A percentile compares a stretch with the other conserved stretches of the same genome.
These are phyloP conservation scores for Leishmania arabica DNA, from an alignment of 208 protist genomes.

Conservation along the genomic window DNA sequence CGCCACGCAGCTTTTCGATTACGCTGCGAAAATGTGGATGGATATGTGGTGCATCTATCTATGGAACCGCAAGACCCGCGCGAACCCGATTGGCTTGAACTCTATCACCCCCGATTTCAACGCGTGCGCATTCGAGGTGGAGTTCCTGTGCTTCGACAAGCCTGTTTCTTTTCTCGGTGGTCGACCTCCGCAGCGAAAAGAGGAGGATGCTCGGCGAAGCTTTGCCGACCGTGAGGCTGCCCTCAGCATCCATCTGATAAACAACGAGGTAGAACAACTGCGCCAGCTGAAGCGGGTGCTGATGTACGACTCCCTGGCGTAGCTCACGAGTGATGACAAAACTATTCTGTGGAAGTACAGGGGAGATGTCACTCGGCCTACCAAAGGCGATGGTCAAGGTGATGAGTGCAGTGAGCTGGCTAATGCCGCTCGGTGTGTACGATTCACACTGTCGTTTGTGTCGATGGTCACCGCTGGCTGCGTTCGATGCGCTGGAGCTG, in stretches of 20 bases:
- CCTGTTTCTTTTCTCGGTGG: constrained; percentile 58
- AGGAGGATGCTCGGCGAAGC: constrained; percentile 21
- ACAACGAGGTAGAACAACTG: constrained; percentile 60
- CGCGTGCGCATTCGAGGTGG: constrained; percentile 33
- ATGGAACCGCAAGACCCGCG: constrained; percentile 42
- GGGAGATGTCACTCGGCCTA: constrained; percentile 41
- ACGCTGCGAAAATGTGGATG: constrained; percentile 42
- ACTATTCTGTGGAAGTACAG: constrained; percentile 74
- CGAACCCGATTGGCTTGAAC: constrained; percentile 44
- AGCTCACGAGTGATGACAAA: constrained; percentile 62
- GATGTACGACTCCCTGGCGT: constrained; percentile 58
- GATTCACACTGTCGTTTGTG: constrained; percentile 54
- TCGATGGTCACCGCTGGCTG: constrained; percentile 48
- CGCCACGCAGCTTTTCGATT: constrained; percentile 59
- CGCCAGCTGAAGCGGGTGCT: constrained; percentile 59
- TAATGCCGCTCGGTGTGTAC: constrained; percentile 65
- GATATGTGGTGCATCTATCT: constrained; percentile 36
- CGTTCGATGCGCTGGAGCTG: constrained; percentile 81
- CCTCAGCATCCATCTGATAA: constrained; percentile 30
- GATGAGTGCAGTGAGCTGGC: constrained; percentile 70
- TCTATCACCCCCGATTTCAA: constrained; percentile 40
- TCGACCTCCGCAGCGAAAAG: constrained; percentile 35
- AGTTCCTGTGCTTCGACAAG: constrained; percentile 52
- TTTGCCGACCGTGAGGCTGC: constrained; percentile 19
- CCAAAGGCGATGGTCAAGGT: constrained; percentile 80